Percentiles rank a stretch among this genome's conserved stretches.
Evolutionary conservation across 2,329 filamentous ascomycete genomes (phyloP).

Genomic region (Aspergillus tamarii): DNA sequence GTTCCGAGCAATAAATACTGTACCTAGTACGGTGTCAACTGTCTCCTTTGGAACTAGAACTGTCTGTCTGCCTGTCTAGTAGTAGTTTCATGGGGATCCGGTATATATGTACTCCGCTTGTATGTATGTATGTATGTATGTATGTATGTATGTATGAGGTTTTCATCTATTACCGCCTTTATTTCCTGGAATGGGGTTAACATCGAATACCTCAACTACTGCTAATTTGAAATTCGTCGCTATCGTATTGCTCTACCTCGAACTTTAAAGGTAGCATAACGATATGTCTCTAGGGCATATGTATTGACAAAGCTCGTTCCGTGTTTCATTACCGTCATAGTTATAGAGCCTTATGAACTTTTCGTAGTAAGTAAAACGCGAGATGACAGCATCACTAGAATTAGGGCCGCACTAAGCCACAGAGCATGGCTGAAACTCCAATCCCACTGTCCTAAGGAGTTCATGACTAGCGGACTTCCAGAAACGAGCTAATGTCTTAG

Average conservation of each 20-base stretch:
- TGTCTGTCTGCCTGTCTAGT: background rate
- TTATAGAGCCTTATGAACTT: background rate
- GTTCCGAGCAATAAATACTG: constrained; percentile 8
- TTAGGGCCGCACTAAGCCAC: constrained; percentile 1
- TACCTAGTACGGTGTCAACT: background rate
- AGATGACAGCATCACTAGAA: background rate
- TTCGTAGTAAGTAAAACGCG: background rate
- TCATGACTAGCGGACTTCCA: constrained; percentile 23
- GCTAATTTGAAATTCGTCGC: too few relatives aligned
- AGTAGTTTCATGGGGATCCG: constrained; percentile 8
- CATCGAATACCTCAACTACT: constrained; percentile 8
- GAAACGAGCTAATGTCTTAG: constrained; percentile 20
- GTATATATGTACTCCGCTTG: constrained; percentile 11
- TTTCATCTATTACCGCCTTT: constrained; percentile 18
- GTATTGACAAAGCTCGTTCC: background rate
- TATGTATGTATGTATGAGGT: background rate
- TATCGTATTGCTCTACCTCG: constrained; percentile 5
- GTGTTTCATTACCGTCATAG: too few relatives aligned
- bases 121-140: constrained; percentile 11
- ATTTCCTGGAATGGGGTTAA: constrained; percentile 11
- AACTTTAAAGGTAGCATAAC: background rate
- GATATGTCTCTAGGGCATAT: too few relatives aligned
- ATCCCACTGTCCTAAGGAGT: constrained; percentile 6
- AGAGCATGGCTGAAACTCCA: constrained; percentile 24
- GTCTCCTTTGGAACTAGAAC: background rate